Conservation (phyloP, 2,329 filamentous ascomycete species). For the Xylariomycetidae sp. region DNA sequence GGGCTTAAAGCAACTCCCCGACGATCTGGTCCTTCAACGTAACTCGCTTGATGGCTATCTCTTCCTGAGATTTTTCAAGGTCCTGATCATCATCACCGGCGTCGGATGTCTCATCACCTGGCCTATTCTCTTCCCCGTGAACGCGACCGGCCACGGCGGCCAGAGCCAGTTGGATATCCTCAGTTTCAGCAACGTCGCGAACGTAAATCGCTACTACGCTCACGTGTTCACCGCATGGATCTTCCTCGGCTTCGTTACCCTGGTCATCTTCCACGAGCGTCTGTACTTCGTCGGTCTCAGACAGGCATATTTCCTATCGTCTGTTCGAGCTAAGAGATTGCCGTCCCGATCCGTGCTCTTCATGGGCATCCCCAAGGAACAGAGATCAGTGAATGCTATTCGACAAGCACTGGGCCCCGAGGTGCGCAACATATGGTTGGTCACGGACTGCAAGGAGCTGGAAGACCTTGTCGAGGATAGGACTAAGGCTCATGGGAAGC, state of each 20-base stretch:
- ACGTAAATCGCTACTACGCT: slow-evolving; percentile 1
- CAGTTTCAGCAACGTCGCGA: slow-evolving; percentile 1
- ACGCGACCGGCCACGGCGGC: background rate
- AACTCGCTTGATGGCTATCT: slow-evolving; percentile 1
- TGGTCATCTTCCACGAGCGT: background rate
- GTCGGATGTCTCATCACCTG: slow-evolving; percentile 2
- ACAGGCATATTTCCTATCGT: slow-evolving; percentile 1
- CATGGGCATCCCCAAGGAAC: slow-evolving; percentile 1
- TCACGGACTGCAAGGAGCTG: slow-evolving; percentile 1
- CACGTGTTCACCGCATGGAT: background rate
- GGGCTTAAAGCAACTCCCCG: background rate
- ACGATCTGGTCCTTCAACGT: slow-evolving; percentile 1
- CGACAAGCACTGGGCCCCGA: background rate
- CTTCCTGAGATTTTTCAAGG: slow-evolving; percentile 2
- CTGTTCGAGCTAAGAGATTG: background rate
- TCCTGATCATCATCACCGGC: slow-evolving; percentile 1
- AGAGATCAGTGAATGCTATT: background rate
- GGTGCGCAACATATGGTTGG: background rate
- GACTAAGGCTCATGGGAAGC: slow-evolving; percentile 2
- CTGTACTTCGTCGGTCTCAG: slow-evolving; percentile 1
- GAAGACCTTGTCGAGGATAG: background rate
- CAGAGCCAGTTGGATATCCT: slow-evolving; percentile 1
- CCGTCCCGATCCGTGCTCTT: slow-evolving; percentile 1
- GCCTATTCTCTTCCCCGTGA: slow-evolving; percentile 1
- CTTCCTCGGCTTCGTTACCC: background rate